phyloP scores from a whole-genome alignment of 1,139 yeast genomes.

The Meyerozyma sp. region DNA sequence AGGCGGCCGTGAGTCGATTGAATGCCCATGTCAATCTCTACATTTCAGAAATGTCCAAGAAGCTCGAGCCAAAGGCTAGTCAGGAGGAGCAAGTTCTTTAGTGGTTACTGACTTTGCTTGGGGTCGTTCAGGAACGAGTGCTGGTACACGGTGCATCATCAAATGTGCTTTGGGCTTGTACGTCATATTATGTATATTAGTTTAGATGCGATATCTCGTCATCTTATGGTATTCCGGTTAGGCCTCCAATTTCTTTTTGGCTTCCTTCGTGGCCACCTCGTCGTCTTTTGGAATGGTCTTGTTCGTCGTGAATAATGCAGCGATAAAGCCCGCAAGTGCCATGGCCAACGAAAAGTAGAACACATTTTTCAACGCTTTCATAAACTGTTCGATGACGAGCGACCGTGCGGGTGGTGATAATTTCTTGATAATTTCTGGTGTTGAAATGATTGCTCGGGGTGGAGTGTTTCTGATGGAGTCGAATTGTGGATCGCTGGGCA shows the following conservation, averaged over 20 bases:
- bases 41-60: constrained; percentile 42
- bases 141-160: no score
- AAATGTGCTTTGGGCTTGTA: background rate
- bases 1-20: constrained; percentile 49
- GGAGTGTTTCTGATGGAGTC: constrained; percentile 14
- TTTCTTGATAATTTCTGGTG: constrained; percentile 23
- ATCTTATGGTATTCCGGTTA: background rate
- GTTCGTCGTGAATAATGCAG: constrained; percentile 31
- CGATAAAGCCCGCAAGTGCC: constrained; percentile 23
- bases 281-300: constrained; percentile 31
- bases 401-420: constrained; percentile 20
- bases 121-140: no score
- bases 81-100: no score
- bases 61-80: constrained; percentile 15
- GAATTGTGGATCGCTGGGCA: constrained; percentile 11
- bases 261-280: constrained; percentile 19
- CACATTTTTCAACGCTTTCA: constrained; percentile 35
- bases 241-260: constrained; percentile 2
- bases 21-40: constrained; percentile 48
- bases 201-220: background rate
- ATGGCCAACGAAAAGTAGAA: constrained; percentile 37
- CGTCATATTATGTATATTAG: background rate
- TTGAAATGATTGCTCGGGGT: constrained; percentile 18
- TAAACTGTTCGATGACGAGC: constrained; percentile 23
- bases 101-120: no score